Percentiles rank a stretch among this genome's conserved stretches.
These are phyloP conservation scores for Pseudotulostoma volvatum DNA, from an alignment of 495 filamentous ascomycete genomes.

Conservation along the genomic window DNA sequence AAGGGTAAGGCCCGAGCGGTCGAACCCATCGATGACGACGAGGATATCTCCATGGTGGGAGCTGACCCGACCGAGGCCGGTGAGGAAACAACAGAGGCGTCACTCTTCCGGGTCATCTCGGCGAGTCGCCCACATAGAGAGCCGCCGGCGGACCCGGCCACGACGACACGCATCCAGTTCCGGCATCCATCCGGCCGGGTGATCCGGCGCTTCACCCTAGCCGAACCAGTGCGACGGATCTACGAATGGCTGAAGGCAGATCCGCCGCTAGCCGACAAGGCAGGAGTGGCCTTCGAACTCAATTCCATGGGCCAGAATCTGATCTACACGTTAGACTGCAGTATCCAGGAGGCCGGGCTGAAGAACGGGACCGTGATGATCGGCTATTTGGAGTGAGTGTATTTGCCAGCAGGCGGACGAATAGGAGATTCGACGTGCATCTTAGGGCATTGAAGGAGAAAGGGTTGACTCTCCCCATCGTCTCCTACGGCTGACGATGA, in stretches of 20 bases:
- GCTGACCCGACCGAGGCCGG: background rate
- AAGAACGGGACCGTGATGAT: constrained; percentile 89
- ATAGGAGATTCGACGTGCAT: constrained; percentile 2
- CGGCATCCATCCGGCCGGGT: constrained; percentile 63
- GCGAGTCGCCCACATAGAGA: constrained; percentile 58
- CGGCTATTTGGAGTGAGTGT: constrained; percentile 47
- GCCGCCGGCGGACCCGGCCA: constrained; percentile 48
- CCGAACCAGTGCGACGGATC: constrained; percentile 65
- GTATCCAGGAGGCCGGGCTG: constrained; percentile 67
- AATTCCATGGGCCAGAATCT: constrained; percentile 67
- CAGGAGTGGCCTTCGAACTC: constrained; percentile 68
- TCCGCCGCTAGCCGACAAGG: constrained; percentile 50
- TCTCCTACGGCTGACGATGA: too few species aligned
- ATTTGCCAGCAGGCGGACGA: background rate
- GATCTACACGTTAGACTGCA: constrained; percentile 53
- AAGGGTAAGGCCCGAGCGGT: constrained; percentile 51
- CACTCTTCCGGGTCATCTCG: constrained; percentile 51
- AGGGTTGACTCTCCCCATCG: too few species aligned
- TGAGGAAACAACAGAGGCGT: constrained; percentile 9
- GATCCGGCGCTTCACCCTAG: constrained; percentile 63
- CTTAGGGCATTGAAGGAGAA: constrained; percentile 2
- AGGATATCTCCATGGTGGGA: constrained; percentile 5
- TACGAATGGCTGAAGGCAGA: constrained; percentile 96
- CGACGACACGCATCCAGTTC: constrained; percentile 81
- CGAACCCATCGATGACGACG: constrained; percentile 22